Evolutionary conservation across 192 early-diverging fungal species (phyloP), one percentile per base, ranked within the genome.

Genomic region (Umbelopsis isabellina): DNA sequence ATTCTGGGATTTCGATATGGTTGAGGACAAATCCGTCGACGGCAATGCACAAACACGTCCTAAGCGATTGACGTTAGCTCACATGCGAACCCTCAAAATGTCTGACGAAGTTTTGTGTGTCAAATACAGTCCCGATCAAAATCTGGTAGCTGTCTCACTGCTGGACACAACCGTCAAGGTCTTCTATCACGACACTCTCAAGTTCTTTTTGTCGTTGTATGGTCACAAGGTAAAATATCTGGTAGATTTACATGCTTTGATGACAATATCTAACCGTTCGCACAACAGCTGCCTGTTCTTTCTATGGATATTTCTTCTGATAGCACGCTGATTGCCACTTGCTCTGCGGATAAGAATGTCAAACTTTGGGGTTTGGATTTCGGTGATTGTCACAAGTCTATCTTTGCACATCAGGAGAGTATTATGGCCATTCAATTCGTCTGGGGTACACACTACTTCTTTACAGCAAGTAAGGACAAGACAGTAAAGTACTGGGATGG

Each of bases 341-440:
- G 90, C n/a, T 96, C 94, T 4, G 92, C 95, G 1, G 97, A 99
- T 83, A 98, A 98, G 86, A 95, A 94, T 65, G 88, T 99, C 52
- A 99, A 99, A 81, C 83, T 99, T 41, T 99, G 97, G 97, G 97
- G 97, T 35, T 79, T 98, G 69, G 97, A 99, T 84, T 99, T 99
- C 84, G 97, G 97, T 55, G 97, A 99, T 86, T 99, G 97, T 76
- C 97, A 97, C 78, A 89, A 91, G 75, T 95, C 93, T 49, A 72
- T 99, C 51, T 86, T 95, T 70, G 96, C 95, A 18, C 97, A 99
- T 85, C 90, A 94, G 74, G 96, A 98, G 75, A 86, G 88, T 51
- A 91, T 99, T 49, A 98, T 95, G 82, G 80, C 82, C 13, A 87
- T 93, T 35, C 89, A 90, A 66, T 99, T 95, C 82, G 95, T 97